Base-by-base conservation (phyloP, 768 basidiomycete species). In the Cyclocybe cylindracea region DNA sequence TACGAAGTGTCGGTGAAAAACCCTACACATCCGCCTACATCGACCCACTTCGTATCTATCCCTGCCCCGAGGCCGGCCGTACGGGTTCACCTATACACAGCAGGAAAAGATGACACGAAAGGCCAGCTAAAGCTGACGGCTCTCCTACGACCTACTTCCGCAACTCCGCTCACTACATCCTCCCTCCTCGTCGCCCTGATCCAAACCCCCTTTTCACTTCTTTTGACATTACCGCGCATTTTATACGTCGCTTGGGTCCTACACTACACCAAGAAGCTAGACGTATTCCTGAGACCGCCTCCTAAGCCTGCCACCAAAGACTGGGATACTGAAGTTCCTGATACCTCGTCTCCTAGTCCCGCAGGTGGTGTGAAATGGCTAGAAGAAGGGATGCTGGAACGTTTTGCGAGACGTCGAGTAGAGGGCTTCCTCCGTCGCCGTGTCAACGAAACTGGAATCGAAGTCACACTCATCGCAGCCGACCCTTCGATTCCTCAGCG, bases 211-310 rank as follows among this genome's bases (percentile, higher is more conserved):
- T 69, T 86, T 46, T 72, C 69, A 3, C 74, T 89, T 7, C 66
- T 86, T 36, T 65, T 82, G 16, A 79, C 83, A 0, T 70, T 82
- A 44, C 75, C 80, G 2, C 73, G 87, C n/a, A 89, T 88, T 47
- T 59, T 83, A 4, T 82, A 78, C 49, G 75, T 84, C 32, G 87
- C 87, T 0, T 79, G 75, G 70, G 71, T 73, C 14, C 62, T 89
- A 43, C 85, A 87, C 60, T 88, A 86, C 62, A 46, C 59, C 34
- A 85, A 84, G 61, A 68, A 69, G 5, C 70, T 89, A 14, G 74
- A 78, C 46, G 78, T 88, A 0, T 85, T 74, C 56, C 70, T 78
- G 19, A 72, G 85, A 8, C 86, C 86, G 0, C 85, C 85, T 48
- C 84, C 83, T 2, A 59, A 68, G 19, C 75, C 77, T 11, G 55